Conservation (phyloP, 176 grass and related monocot species). For the Poa annua region DNA sequence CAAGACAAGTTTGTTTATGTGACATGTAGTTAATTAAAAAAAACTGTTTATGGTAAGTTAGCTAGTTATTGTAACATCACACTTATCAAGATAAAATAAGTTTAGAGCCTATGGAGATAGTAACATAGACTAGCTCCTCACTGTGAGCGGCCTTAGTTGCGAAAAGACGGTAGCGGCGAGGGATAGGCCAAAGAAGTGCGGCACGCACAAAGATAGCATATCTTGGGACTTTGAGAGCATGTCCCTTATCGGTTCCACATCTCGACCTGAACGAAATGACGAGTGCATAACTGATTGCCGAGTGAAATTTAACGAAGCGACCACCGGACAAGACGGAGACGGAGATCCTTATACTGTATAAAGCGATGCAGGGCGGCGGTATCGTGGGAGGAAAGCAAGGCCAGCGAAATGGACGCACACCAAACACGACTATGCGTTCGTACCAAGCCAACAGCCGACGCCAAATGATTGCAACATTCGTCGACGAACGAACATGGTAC, state of each 20-base stretch:
- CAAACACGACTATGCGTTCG: conserved; percentile 36
- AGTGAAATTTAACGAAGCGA: background rate
- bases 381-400: conserved; percentile 44
- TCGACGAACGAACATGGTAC: conserved; percentile 23
- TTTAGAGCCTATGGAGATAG: no score
- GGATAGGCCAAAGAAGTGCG: conserved; percentile 17
- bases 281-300: background rate
- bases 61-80: no score
- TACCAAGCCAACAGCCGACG: conserved; percentile 8
- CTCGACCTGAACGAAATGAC: conserved; percentile 21
- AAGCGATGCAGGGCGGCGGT: conserved; percentile 24
- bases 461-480: conserved; percentile 47
- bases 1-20: no score
- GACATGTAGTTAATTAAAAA: no score
- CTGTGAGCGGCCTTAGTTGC: no score
- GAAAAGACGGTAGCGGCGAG: background rate
- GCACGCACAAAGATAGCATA: conserved; percentile 33
- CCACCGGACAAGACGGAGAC: conserved; percentile 21
- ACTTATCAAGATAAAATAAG: no score
- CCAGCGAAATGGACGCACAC: conserved; percentile 47
- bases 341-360: conserved; percentile 2
- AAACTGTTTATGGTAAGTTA: no score
- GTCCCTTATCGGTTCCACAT: background rate
- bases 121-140: no score
- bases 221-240: background rate